Conservation (phyloP, 805 yeast genomes). For the Jamesozyma spencerorum region DNA sequence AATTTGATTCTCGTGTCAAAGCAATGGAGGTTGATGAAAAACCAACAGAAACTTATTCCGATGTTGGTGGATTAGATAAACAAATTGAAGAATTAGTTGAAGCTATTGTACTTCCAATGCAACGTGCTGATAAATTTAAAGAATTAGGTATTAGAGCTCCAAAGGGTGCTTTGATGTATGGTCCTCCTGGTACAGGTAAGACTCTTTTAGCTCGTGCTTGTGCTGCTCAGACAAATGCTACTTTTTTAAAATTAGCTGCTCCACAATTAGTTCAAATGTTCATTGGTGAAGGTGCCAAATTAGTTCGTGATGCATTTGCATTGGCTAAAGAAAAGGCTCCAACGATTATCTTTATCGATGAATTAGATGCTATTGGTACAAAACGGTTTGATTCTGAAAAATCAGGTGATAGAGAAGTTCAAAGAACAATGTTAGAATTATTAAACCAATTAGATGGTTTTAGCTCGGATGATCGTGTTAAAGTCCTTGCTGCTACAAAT, state of each 20-base stretch:
- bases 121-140: conserved; percentile 93
- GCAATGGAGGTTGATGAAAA: conserved; percentile 99
- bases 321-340: conserved; percentile 98
- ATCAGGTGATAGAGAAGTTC: conserved; percentile 97
- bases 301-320: conserved; percentile 95
- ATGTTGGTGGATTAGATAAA: conserved; percentile 96
- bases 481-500: conserved; percentile 95
- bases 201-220: conserved; percentile 95
- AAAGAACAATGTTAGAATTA: conserved; percentile 97
- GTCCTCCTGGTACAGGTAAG: conserved; percentile 99
- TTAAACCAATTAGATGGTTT: conserved; percentile 96
- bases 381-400: conserved; percentile 96
- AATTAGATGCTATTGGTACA: conserved; percentile 97
- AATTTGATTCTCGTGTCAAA: conserved; percentile 93
- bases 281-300: conserved; percentile 97
- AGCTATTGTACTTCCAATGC: conserved; percentile 97
- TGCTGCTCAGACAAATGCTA: conserved; percentile 97
- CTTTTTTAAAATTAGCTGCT: conserved; percentile 91
- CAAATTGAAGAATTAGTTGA: conserved; percentile 97
- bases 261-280: conserved; percentile 98
- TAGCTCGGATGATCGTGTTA: conserved; percentile 93
- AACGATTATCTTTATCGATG: conserved; percentile 94
- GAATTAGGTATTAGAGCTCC: conserved; percentile 94
- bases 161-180: conserved; percentile 96
- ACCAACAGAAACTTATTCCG: conserved; percentile 94